Evolutionary conservation across 2,329 filamentous ascomycete genomes (phyloP).

Genomic region (Escovopsis sp.): DNA sequence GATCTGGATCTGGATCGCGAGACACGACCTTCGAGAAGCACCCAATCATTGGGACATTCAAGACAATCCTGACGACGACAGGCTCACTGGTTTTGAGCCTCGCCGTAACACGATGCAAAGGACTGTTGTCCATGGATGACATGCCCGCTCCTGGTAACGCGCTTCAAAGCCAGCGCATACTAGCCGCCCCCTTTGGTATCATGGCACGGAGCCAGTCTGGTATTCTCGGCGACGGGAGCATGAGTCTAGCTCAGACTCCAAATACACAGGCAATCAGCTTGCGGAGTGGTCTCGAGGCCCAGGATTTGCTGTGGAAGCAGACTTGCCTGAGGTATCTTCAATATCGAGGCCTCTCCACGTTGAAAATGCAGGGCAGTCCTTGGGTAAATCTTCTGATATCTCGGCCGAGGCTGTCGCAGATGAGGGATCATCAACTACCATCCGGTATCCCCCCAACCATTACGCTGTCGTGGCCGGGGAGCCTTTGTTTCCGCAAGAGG

Average conservation of each 20-base stretch:
- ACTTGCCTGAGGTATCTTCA: slow-evolving; percentile 36
- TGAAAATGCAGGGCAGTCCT: slow-evolving; percentile 26
- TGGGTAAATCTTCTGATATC: slow-evolving; percentile 39
- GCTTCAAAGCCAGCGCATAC: slow-evolving; percentile 28
- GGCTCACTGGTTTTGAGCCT: slow-evolving; percentile 38
- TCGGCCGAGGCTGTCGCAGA: slow-evolving; percentile 28
- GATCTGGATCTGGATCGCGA: slow-evolving; percentile 7
- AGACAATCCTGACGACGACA: slow-evolving; percentile 40
- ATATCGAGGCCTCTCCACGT: slow-evolving; percentile 31
- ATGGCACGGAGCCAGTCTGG: slow-evolving; percentile 15
- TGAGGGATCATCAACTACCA: slow-evolving; percentile 25
- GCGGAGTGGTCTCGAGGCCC: slow-evolving; percentile 25
- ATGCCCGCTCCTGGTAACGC: slow-evolving; percentile 23
- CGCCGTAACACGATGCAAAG: slow-evolving; percentile 31
- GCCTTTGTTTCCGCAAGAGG: slow-evolving; percentile 37
- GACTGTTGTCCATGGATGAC: slow-evolving; percentile 32
- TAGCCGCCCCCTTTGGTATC: slow-evolving; percentile 40
- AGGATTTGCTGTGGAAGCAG: slow-evolving; percentile 32
- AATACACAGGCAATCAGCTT: slow-evolving; percentile 34
- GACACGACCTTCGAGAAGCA: slow-evolving; percentile 8
- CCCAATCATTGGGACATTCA: slow-evolving; percentile 33
- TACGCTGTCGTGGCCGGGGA: slow-evolving; percentile 38
- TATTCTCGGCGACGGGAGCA: slow-evolving; percentile 11
- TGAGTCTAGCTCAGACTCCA: slow-evolving; percentile 34
- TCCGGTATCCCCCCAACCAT: slow-evolving; percentile 20